phyloP scores from a whole-genome alignment of 73 alveolate genomes.

The Paramecium tetraurelia region DNA sequence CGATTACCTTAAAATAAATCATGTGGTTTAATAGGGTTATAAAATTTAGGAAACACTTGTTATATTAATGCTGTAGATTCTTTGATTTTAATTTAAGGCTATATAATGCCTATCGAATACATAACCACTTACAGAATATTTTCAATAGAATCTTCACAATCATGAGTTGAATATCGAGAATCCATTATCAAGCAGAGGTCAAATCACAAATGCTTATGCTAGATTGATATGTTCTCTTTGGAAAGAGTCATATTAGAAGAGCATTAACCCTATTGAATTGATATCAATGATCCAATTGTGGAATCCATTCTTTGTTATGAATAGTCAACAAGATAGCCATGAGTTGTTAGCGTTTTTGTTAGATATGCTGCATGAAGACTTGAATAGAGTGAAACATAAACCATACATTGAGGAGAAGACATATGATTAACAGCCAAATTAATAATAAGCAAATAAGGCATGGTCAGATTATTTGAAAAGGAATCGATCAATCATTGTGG shows the following conservation, averaged over 20 bases:
- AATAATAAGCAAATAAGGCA: slow-evolving; percentile 67
- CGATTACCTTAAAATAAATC: background rate
- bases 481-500: slow-evolving; percentile 84
- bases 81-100: slow-evolving; percentile 62
- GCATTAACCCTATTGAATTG: slow-evolving; percentile 19
- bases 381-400: slow-evolving; percentile 62
- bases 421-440: slow-evolving; percentile 9
- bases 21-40: slow-evolving; percentile 84
- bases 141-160: slow-evolving; percentile 67
- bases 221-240: slow-evolving; percentile 12
- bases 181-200: slow-evolving; percentile 44
- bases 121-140: slow-evolving; percentile 91
- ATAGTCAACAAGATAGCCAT: slow-evolving; percentile 91
- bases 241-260: background rate
- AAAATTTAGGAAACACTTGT: slow-evolving; percentile 94
- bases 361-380: slow-evolving; percentile 92
- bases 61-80: slow-evolving; percentile 78
- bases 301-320: slow-evolving; percentile 72
- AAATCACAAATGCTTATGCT: slow-evolving; percentile 47
- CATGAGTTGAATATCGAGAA: slow-evolving; percentile 60
- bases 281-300: background rate
- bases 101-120: slow-evolving; percentile 87
- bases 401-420: slow-evolving; percentile 67
- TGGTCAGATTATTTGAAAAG: slow-evolving; percentile 77
- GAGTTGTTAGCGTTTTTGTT: slow-evolving; percentile 93